Evolutionary conservation across 441 rosid genomes (phyloP), one percentile per base, ranked within the genome.

Genomic region (Biscutella auriculata): DNA sequence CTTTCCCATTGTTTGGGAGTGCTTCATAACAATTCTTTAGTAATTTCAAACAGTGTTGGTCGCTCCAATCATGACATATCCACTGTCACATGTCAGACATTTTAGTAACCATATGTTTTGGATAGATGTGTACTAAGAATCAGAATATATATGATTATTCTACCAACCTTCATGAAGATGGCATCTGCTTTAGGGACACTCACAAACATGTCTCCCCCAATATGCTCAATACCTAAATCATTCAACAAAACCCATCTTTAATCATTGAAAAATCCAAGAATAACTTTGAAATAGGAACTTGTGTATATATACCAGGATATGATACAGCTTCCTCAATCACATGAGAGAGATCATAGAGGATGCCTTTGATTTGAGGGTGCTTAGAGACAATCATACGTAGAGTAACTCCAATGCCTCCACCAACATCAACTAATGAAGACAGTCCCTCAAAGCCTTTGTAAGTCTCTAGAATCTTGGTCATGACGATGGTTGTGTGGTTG

Each of bases 51-150:
- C 80, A 73, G 45, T 65, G 72, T 40, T 73, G 74, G 53, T 76
- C 76, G 11, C 72, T 65, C 80, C 74, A 70, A 4, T 51, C 71
- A 23, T 71, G 80, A 26, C 77, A 70, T 45, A 76, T 62, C 78
- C 76, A 70, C 78, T 73, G 54, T 49, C 39, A 39, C 35, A 36
- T n/a, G n/a, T n/a, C n/a, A n/a, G n/a, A n/a, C n/a, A n/a, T n/a
- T n/a, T n/a, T n/a, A n/a, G n/a, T n/a, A n/a, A n/a, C n/a, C n/a
- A n/a, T n/a, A n/a, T n/a, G n/a, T n/a, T n/a, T n/a, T n/a, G n/a
- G n/a, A n/a, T n/a, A n/a, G n/a, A n/a, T n/a, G n/a, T n/a, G n/a
- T n/a, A n/a, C n/a, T n/a, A n/a, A n/a, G n/a, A n/a, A n/a, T n/a
- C n/a, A n/a, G n/a, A n/a, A n/a, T n/a, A n/a, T n/a, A n/a, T n/a